phyloP scores from a whole-genome alignment of 345 rosid genomes.

The Salix caprea region DNA sequence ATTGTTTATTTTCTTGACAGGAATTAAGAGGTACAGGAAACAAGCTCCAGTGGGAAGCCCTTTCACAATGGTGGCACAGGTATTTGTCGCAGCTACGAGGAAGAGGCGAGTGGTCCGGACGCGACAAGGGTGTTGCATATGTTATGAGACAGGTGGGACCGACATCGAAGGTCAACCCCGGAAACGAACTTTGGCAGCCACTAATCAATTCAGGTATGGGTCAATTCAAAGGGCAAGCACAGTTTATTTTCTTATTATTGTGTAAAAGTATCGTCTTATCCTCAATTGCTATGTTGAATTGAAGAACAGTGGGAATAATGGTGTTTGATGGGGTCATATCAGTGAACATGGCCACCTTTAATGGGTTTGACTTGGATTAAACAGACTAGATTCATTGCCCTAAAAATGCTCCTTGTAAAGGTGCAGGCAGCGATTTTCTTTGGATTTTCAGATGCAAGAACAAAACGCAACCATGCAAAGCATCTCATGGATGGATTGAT shows the following conservation, averaged over 20 bases:
- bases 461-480: background rate
- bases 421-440: background rate
- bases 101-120: constrained; percentile 57
- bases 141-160: constrained; percentile 14
- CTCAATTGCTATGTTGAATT: background rate
- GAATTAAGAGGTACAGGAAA: constrained; percentile 51
- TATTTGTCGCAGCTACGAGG: constrained; percentile 54
- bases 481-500: background rate
- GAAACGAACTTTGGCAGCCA: constrained; percentile 32
- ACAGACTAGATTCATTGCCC: background rate
- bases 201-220: constrained; percentile 63
- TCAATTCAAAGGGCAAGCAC: background rate
- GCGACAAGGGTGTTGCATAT: constrained; percentile 30
- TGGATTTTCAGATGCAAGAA: background rate
- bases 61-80: constrained; percentile 58
- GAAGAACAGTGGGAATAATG: background rate
- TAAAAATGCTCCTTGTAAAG: background rate
- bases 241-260: background rate
- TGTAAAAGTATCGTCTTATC: background rate
- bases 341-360: background rate
- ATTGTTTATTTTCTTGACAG: constrained; percentile 43
- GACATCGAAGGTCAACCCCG: constrained; percentile 10
- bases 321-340: background rate
- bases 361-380: background rate
- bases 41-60: constrained; percentile 69